Conservation (phyloP, 2,329 filamentous ascomycete species). For the Talaromyces sp. region DNA sequence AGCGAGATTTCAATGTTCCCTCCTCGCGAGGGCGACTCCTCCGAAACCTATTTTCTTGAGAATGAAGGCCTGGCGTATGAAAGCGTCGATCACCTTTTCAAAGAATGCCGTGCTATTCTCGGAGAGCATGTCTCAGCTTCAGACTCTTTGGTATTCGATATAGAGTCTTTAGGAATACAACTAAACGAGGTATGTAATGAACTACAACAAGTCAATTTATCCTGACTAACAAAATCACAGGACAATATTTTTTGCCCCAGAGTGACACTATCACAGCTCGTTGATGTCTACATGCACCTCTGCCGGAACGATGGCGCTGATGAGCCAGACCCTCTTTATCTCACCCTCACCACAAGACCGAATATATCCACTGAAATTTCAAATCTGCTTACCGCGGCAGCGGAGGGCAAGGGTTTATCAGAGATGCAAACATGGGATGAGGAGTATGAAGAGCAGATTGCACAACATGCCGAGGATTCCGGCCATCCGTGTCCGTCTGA, state of each 20-base stretch:
- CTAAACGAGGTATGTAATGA: constrained; percentile 50
- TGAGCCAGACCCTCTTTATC: constrained; percentile 51
- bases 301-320: constrained; percentile 53
- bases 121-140: constrained; percentile 50
- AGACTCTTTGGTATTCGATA: constrained; percentile 51
- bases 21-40: constrained; percentile 46
- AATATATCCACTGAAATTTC: constrained; percentile 49
- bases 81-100: constrained; percentile 50
- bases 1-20: constrained; percentile 55
- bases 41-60: constrained; percentile 52
- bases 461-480: background rate
- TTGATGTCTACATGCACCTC: constrained; percentile 55
- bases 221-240: constrained; percentile 32
- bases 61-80: constrained; percentile 50
- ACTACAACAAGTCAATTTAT: background rate
- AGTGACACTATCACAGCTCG: constrained; percentile 50
- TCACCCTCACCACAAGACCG: constrained; percentile 50
- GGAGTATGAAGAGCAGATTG: constrained; percentile 36
- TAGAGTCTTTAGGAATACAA: constrained; percentile 51
- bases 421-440: constrained; percentile 40
- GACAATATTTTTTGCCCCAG: constrained; percentile 44
- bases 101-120: constrained; percentile 50
- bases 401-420: constrained; percentile 53
- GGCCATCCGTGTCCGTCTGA: background rate
- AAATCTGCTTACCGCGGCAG: constrained; percentile 47